A percentile compares a stretch with the other conserved stretches of the same genome.
Evolutionary conservation across 2,329 filamentous ascomycete species (phyloP).

Genomic region (Talaromyces atroroseus): DNA sequence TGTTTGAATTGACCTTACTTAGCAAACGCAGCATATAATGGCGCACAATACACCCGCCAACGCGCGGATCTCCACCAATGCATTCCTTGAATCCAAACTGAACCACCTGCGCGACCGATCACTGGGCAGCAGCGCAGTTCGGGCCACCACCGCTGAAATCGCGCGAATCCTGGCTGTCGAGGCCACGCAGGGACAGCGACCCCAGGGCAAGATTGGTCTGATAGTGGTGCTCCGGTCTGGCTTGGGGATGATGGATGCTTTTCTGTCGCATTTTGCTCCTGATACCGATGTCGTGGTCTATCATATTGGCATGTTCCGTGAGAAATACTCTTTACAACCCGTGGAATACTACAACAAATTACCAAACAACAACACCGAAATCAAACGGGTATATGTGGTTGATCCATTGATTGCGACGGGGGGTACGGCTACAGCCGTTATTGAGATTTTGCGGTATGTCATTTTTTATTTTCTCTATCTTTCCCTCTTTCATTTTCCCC

Average conservation of each 20-base stretch:
- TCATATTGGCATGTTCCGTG: conserved; percentile 26
- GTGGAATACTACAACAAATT: conserved; percentile 29
- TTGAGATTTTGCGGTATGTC: conserved; percentile 22
- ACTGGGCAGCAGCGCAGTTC: conserved; percentile 16
- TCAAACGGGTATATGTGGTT: conserved; percentile 22
- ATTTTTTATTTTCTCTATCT: neutral
- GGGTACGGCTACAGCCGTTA: conserved; percentile 22
- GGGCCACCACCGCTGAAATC: conserved; percentile 15
- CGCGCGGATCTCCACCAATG: conserved; percentile 15
- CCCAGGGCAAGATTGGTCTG: conserved; percentile 14
- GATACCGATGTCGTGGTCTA: conserved; percentile 23
- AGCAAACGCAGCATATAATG: neutral
- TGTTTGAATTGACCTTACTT: neutral
- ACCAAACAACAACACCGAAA: conserved; percentile 19
- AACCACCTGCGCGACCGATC: conserved; percentile 16
- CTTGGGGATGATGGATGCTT: conserved; percentile 35
- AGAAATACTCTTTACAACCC: conserved; percentile 21
- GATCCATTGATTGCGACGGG: conserved; percentile 26
- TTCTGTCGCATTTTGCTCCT: conserved; percentile 23
- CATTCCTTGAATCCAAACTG: conserved; percentile 15
- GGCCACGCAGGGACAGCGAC: conserved; percentile 11
- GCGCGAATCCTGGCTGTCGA: conserved; percentile 16
- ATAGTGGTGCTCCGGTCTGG: conserved; percentile 34
- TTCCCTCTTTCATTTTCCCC: neutral
- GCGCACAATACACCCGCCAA: conserved; percentile 10